phyloP scores from a whole-genome alignment of 2,329 filamentous ascomycete genomes.

The Colletotrichum salicis region DNA sequence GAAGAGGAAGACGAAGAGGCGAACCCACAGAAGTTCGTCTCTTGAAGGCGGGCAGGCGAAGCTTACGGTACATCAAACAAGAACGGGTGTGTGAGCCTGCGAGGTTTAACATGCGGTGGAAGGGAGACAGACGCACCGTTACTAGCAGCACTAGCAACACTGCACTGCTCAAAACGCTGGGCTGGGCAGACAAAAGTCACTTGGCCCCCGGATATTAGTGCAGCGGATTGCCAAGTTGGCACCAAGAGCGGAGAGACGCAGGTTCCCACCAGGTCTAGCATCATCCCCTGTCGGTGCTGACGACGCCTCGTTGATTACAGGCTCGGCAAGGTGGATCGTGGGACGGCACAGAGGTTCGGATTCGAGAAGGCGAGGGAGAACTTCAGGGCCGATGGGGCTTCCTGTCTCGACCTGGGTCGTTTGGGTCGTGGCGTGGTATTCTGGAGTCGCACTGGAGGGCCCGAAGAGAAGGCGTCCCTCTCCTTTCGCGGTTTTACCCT shows the following conservation, averaged over 20 bases:
- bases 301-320: conserved; percentile 35
- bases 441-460: neutral
- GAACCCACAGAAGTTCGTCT: neutral
- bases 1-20: conserved; percentile 7
- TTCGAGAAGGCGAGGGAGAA: conserved; percentile 24
- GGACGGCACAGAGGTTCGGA: conserved; percentile 13
- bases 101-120: conserved; percentile 11
- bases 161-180: neutral
- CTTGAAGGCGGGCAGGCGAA: neutral
- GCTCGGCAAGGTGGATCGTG: conserved; percentile 33
- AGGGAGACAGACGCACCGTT: conserved; percentile 14
- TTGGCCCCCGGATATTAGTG: neutral
- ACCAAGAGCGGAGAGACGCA: conserved; percentile 30
- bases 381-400: neutral
- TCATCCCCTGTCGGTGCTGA: conserved; percentile 29
- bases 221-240: conserved; percentile 31
- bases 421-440: conserved; percentile 6
- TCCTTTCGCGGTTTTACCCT: neutral
- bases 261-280: conserved; percentile 21
- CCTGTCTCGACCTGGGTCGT: conserved; percentile 4
- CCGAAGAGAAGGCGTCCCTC: neutral
- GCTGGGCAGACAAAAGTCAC: neutral
- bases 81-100: conserved; percentile 9
- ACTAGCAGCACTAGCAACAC: neutral
- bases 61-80: conserved; percentile 11